Base-by-base conservation (phyloP, 495 filamentous ascomycete species). In the Neurospora discreta region DNA sequence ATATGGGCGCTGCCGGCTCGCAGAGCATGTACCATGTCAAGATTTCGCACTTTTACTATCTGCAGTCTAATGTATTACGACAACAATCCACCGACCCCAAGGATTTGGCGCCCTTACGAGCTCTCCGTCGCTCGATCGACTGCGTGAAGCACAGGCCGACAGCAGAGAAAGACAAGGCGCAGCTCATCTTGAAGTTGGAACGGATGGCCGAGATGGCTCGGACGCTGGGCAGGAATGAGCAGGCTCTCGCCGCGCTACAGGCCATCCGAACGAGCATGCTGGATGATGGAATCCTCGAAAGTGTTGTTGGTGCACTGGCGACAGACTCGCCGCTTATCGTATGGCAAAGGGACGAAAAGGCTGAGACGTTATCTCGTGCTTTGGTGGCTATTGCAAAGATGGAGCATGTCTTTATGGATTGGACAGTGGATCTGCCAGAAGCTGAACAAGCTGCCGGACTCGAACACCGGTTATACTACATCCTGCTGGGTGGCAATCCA, bases 41-140 rank as follows among this genome's bases (percentile, higher is more conserved):
- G 77, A 83, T 97, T 39, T 95, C 93, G 0, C 93, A 94, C 77
- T 82, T 93, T 18, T 94, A 93, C 77, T 95, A 91, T 84, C 84
- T 89, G 26, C 86, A 90, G 30, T 86, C 82, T 74, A 74, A 82
- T 8, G 71, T 73, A 13, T 77, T 86, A 42, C 77, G 79, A 39
- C 79, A 82, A 67, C 78, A 81, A 39, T 40, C 77, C 0, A 73
- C 71, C 8, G 78, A 80, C 43, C 73, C 78, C 1, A 84, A 84
- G 68, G 84, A 86, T 69, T 69, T 74, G 6, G 74, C 80, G 5
- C 79, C 83, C 7, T 74, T 88, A 20, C 79, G 82, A 16, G 81
- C 84, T n/a, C 77, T 88, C 38, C 82, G 85, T 39, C 80, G 82
- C 70, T 86, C 85, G 4, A 79, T 87, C 70, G 85, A 87, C 36